Evolutionary conservation across 2,329 filamentous ascomycete species (phyloP), one percentile per base, ranked within the genome.

Genomic region (Ceratocystis cubensis): DNA sequence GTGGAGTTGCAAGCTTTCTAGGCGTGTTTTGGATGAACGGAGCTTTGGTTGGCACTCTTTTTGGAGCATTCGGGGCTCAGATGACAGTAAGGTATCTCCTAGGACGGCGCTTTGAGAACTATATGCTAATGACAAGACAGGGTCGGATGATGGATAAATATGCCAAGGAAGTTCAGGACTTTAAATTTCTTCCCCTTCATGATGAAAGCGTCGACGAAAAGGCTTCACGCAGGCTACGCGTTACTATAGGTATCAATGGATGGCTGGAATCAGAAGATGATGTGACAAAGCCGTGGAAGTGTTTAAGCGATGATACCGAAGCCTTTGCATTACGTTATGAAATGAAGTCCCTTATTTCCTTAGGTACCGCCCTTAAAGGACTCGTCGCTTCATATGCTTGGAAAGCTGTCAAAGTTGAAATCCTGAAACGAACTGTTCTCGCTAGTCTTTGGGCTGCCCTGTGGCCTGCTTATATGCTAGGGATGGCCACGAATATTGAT

Each of bases 131-230:
- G 30, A 28, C 17, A 20, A 28, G 8, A 30, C 33, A 80, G 79
- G 91, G 91, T 2, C 82, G 88, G 70, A 91, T 93, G 82, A 89
- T 96, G 81, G 89, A 96, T 71, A 83, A 86, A 67, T 96, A 96
- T 72, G 91, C 92, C 2, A 85, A 85, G 67, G 89, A 96, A 72
- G 90, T 96, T 0, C 86, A 94, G 69, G 92, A 96, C 74, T 86
- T 86, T 71, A 77, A 78, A 22, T 96, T 96, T 73, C 79, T 96
- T 1, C 91, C 91, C 0, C 82, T 95, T 17, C 80, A 82, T 37
- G 63, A 66, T 15, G 67, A 68, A 37, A 57, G 63, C 46, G 13
- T 59, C 44, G 22, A 46, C 3, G 41, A 45, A 5, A 46, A 33
- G n/a, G 37, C 56, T 22, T 53, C 61, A 57, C 37, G 68, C 5